A percentile compares a stretch with the other conserved stretches of the same genome.
These are phyloP conservation scores for Camellia granthamiana DNA, from an alignment of 148 eudicot genomes.

Conservation along the genomic window DNA sequence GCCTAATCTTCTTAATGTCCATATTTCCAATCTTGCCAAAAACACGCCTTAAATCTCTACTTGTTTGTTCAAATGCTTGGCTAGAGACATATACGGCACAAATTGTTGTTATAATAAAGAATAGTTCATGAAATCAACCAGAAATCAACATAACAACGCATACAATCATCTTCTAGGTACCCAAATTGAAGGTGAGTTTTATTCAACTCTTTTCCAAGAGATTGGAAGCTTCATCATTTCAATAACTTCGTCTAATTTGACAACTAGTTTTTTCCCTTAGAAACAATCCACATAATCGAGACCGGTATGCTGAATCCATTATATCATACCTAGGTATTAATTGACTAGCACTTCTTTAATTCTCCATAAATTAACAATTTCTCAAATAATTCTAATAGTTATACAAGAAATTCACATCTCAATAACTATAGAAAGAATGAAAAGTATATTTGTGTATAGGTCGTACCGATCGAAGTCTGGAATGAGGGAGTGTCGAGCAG, in stretches of 20 bases:
- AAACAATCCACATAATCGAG: neutral
- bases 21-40: conserved; percentile 46
- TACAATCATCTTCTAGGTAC: neutral
- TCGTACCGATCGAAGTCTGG: conserved; percentile 62
- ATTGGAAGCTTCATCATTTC: neutral
- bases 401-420: neutral
- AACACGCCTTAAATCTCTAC: conserved; percentile 51
- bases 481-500: conserved; percentile 58
- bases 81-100: conserved; percentile 38
- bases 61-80: conserved; percentile 88
- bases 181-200: neutral
- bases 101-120: neutral
- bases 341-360: neutral
- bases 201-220: neutral
- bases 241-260: neutral
- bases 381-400: neutral
- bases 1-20: conserved; percentile 65
- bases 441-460: neutral
- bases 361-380: neutral
- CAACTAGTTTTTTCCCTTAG: neutral
- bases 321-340: neutral
- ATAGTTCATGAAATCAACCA: neutral
- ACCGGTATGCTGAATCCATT: neutral
- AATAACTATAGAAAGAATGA: neutral
- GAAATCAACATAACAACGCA: neutral